Evolutionary conservation across 2,329 filamentous ascomycete species (phyloP).

Genomic region (Diaporthe vexans): DNA sequence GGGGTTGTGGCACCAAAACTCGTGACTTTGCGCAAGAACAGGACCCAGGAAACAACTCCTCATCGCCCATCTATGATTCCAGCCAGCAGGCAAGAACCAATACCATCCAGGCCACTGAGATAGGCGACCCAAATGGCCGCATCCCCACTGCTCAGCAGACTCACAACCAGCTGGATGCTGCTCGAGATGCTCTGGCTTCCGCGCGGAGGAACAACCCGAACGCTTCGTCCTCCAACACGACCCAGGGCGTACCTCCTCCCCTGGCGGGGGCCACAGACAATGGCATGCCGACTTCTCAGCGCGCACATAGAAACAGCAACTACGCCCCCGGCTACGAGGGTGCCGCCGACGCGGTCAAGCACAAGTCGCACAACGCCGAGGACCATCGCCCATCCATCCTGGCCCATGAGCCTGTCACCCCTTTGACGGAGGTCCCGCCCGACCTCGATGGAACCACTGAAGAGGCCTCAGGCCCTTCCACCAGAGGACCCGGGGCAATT

Average conservation of each 20-base stretch:
- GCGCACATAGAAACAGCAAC: constrained; percentile 30
- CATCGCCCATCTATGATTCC: not conserved
- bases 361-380: constrained; percentile 6
- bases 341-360: constrained; percentile 15
- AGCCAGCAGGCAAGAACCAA: not conserved
- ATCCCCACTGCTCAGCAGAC: constrained; percentile 16
- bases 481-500: not conserved
- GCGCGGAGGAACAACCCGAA: not conserved
- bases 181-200: not conserved
- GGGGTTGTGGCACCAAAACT: no score
- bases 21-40: not conserved
- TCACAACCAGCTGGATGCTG: not conserved
- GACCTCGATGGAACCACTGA: constrained; percentile 1
- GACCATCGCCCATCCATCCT: constrained; percentile 18
- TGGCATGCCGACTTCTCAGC: not conserved
- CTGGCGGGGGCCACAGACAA: not conserved
- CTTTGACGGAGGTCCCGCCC: constrained; percentile 18
- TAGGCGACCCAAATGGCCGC: constrained; percentile 28
- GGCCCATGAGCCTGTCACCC: constrained; percentile 26
- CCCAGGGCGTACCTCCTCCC: not conserved
- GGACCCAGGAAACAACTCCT: not conserved
- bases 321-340: constrained; percentile 32
- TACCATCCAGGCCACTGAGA: not conserved
- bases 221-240: not conserved
- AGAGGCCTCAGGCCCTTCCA: not conserved